Percentiles rank a stretch among this genome's conserved stretches.
phyloP scores from a whole-genome alignment of 148 eudicot species.

The Vaccinium macrocarpon region DNA sequence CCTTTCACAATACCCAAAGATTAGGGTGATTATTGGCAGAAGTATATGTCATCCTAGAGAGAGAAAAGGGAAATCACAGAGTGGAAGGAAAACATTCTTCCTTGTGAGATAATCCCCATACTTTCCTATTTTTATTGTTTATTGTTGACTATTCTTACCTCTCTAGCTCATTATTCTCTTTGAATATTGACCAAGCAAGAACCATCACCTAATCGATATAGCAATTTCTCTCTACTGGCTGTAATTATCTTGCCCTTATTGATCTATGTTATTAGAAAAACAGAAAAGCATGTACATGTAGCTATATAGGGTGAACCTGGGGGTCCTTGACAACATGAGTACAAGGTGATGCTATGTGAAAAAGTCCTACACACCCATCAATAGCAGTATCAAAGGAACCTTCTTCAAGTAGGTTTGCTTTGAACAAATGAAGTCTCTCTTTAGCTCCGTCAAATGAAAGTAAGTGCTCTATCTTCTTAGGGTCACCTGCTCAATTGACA shows the following conservation, averaged over 20 bases:
- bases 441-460: slow-evolving; percentile 24
- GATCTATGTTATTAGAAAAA: not conserved
- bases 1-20: no score
- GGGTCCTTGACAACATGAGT: not conserved
- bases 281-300: not conserved
- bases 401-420: slow-evolving; percentile 25
- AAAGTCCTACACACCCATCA: slow-evolving; percentile 11
- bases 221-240: not conserved
- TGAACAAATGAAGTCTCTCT: slow-evolving; percentile 25
- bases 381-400: slow-evolving; percentile 10
- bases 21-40: no score
- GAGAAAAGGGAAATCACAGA: no score
- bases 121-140: no score
- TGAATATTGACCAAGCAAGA: no score
- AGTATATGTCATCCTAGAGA: no score
- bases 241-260: not conserved
- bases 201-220: no score
- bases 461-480: slow-evolving; percentile 23
- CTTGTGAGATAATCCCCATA: no score
- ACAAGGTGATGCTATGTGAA: slow-evolving; percentile 12
- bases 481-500: not conserved
- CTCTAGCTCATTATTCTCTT: no score
- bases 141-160: no score
- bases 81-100: no score
- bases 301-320: not conserved